A percentile compares a stretch with the other conserved stretches of the same genome.
These are phyloP conservation scores for Mycosphaerelloides madeirae DNA, from an alignment of 2,329 filamentous ascomycete species.

Conservation along the genomic window DNA sequence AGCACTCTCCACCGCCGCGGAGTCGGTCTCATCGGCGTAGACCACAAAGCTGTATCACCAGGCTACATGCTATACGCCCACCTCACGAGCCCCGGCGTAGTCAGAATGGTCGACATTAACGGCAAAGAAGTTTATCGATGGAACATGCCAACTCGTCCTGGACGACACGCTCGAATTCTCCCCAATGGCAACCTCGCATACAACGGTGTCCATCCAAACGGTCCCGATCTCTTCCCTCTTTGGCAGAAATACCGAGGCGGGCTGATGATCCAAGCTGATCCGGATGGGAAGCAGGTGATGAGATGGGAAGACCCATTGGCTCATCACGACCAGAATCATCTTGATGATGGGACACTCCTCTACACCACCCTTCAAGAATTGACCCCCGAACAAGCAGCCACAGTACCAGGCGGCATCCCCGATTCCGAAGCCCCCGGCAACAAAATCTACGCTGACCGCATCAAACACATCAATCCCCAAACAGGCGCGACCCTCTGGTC, in stretches of 20 bases:
- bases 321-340: conserved; percentile 46
- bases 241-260: conserved; percentile 46
- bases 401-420: conserved; percentile 40
- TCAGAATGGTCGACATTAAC: conserved; percentile 39
- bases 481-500: conserved; percentile 40
- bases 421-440: conserved; percentile 36
- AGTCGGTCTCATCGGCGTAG: conserved; percentile 39
- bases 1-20: conserved; percentile 41
- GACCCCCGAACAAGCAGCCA: conserved; percentile 32
- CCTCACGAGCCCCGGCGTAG: conserved; percentile 37
- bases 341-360: conserved; percentile 40
- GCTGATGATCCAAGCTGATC: conserved; percentile 41
- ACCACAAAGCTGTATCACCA: conserved; percentile 34
- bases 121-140: conserved; percentile 43
- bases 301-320: conserved; percentile 41
- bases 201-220: conserved; percentile 40
- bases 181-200: conserved; percentile 43
- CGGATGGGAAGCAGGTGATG: conserved; percentile 36
- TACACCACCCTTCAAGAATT: conserved; percentile 43
- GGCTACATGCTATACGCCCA: conserved; percentile 42
- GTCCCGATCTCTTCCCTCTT: conserved; percentile 39
- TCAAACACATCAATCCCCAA: conserved; percentile 39
- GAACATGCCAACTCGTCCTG: conserved; percentile 40
- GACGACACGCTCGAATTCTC: conserved; percentile 43
- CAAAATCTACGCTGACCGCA: conserved; percentile 41